Evolutionary conservation across 179 eudicot genomes (phyloP), one percentile per base, ranked within the genome.

Genomic region (Nepenthes alata): DNA sequence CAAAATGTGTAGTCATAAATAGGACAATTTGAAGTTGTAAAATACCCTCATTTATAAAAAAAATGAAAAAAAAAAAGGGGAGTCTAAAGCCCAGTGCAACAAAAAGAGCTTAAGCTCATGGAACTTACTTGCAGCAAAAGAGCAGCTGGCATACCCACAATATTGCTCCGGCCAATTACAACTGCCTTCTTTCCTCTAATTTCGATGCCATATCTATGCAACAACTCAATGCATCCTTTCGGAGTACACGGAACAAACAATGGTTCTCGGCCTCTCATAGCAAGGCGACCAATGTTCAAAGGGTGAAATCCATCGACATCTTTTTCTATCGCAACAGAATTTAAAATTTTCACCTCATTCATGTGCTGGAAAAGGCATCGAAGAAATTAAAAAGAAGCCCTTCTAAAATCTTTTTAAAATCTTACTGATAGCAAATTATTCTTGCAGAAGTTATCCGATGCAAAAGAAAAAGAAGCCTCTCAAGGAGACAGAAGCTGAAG

Each of bases 221-320:
- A 72, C 66, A 89, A 73, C 78, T 93, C 97, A 63, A 93, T 83
- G 79, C 98, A 93, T 58, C 98, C 98, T 79, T 87, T 93, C 1
- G 98, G 98, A 12, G 98, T 93, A 69, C 97, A 93, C 2, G 97
- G 88, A 54, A 89, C 97, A 77, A 93, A 93, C 68, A 87, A 63
- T 6, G 97, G 97, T 35, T 89, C 95, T 77, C 90, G 81, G 63
- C 81, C 97, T 52, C 94, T 74, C 98, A 93, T 85, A 64, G 91
- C 94, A 58, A 89, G 88, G 37, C 82, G 86, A 6, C 95, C 98
- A 62, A 89, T 89, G 65, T 93, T 93, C 60, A 85, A 59, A 0
- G 97, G 91, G 77, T 85, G 83, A 69, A 93, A 87, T 53, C 95
- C 97, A 74, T 93, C 98, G 45, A 93, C 95, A 62, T 93, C 97